phyloP scores from a whole-genome alignment of 495 filamentous ascomycete species.

The Bathelium albidoporum region DNA sequence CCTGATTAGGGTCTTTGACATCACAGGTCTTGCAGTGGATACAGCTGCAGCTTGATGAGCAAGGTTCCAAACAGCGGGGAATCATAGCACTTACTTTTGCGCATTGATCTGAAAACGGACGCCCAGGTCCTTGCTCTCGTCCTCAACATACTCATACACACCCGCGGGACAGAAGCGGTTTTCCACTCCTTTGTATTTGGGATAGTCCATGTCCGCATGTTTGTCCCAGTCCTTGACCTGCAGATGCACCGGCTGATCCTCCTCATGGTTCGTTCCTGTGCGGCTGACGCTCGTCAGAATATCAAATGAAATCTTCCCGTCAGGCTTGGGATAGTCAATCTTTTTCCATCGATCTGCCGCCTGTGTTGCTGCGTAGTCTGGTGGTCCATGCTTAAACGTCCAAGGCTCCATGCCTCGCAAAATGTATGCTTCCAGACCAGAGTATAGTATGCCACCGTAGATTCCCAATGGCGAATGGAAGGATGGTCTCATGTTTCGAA shows the following conservation, averaged over 20 bases:
- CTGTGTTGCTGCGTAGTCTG: slow-evolving; percentile 70
- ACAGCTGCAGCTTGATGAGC: slow-evolving; percentile 52
- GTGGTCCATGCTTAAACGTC: slow-evolving; percentile 77
- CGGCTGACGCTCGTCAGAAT: slow-evolving; percentile 88
- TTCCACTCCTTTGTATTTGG: slow-evolving; percentile 83
- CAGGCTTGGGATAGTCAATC: slow-evolving; percentile 95
- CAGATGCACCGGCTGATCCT: slow-evolving; percentile 94
- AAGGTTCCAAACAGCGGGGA: neutral
- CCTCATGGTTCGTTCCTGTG: slow-evolving; percentile 96
- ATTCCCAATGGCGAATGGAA: slow-evolving; percentile 79
- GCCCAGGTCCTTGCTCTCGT: slow-evolving; percentile 66
- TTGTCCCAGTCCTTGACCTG: slow-evolving; percentile 90
- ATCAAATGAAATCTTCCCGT: slow-evolving; percentile 88
- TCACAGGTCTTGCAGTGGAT: slow-evolving; percentile 99
- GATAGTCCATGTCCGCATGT: slow-evolving; percentile 74
- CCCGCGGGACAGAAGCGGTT: slow-evolving; percentile 99
- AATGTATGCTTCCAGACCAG: slow-evolving; percentile 81
- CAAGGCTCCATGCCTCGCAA: slow-evolving; percentile 79
- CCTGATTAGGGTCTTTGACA: slow-evolving; percentile 92
- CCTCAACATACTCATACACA: slow-evolving; percentile 97
- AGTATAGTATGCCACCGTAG: slow-evolving; percentile 85
- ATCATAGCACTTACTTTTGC: slow-evolving; percentile 66
- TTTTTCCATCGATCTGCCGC: slow-evolving; percentile 66
- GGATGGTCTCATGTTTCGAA: slow-evolving; percentile 93
- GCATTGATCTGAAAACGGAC: slow-evolving; percentile 96